Evolutionary conservation across 225 moss, liverwort and hornwort genomes (phyloP).

Genomic region (Pseudoscleropodium purum): DNA sequence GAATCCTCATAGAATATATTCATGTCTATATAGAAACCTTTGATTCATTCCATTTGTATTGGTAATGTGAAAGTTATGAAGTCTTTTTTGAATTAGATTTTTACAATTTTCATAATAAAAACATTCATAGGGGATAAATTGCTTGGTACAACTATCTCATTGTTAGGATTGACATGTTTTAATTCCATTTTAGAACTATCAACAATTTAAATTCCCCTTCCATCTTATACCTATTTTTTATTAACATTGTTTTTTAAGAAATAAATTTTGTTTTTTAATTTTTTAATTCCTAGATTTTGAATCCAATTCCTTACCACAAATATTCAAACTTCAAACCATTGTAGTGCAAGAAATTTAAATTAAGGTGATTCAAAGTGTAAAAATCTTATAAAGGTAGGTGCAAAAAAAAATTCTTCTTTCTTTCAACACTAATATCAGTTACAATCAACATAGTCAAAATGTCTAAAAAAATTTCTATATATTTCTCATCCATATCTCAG

Average conservation of each 20-base stretch:
- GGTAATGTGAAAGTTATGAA: background rate
- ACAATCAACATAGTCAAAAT: background rate
- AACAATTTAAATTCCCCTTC: background rate
- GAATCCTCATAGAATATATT: no score
- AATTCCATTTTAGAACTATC: background rate
- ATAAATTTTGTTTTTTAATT: no score
- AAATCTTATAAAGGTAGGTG: background rate
- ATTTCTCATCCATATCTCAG: background rate
- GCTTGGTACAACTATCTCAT: background rate
- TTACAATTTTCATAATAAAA: background rate
- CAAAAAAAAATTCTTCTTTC: background rate
- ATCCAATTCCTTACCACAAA: rapidly evolving
- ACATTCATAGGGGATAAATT: background rate
- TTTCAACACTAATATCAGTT: background rate
- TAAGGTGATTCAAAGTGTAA: background rate
- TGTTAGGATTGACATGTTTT: background rate
- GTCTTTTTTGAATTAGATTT: background rate
- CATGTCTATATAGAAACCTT: background rate
- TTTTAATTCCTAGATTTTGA: background rate
- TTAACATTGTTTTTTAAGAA: background rate
- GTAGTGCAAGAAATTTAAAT: background rate
- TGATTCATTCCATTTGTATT: background rate
- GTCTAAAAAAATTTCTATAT: rapidly evolving
- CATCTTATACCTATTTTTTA: rapidly evolving
- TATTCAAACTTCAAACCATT: no score